Evolutionary conservation across 345 rosid genomes (phyloP).

Genomic region (Psidium guajava): DNA sequence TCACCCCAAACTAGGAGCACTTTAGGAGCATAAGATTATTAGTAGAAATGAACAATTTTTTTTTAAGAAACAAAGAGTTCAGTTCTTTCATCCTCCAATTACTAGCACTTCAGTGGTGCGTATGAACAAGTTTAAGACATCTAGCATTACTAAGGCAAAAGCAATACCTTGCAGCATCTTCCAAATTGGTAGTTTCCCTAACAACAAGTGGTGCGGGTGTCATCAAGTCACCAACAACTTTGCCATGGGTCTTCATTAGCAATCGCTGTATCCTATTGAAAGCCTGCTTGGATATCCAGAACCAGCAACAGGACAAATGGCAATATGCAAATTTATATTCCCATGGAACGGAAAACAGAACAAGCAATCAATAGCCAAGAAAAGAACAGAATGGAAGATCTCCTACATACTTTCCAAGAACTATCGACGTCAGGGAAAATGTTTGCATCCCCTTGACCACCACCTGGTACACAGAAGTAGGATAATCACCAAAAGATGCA

Average conservation of each 20-base stretch:
- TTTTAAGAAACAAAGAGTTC: not conserved
- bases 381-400: not conserved
- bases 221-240: constrained; percentile 93
- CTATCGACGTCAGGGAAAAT: constrained; percentile 82
- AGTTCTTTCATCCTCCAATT: not conserved
- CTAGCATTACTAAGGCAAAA: not conserved
- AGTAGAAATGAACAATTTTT: not conserved
- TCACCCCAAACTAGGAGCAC: not conserved
- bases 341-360: not conserved
- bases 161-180: constrained; percentile 79
- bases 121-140: not conserved
- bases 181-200: constrained; percentile 63
- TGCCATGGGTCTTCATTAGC: constrained; percentile 66
- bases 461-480: constrained; percentile 33
- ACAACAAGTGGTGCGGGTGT: constrained; percentile 79
- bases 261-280: constrained; percentile 77
- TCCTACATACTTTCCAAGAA: constrained; percentile 69
- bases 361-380: not conserved
- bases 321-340: not conserved
- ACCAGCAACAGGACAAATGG: not conserved
- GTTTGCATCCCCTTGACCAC: constrained; percentile 42
- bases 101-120: not conserved
- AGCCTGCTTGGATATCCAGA: constrained; percentile 28
- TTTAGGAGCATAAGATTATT: not conserved
- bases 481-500: not conserved